A percentile compares a stretch with the other conserved stretches of the same genome.
These are phyloP conservation scores for Solanum ossicruentum DNA, from an alignment of 257 asterid species.

Conservation along the genomic window DNA sequence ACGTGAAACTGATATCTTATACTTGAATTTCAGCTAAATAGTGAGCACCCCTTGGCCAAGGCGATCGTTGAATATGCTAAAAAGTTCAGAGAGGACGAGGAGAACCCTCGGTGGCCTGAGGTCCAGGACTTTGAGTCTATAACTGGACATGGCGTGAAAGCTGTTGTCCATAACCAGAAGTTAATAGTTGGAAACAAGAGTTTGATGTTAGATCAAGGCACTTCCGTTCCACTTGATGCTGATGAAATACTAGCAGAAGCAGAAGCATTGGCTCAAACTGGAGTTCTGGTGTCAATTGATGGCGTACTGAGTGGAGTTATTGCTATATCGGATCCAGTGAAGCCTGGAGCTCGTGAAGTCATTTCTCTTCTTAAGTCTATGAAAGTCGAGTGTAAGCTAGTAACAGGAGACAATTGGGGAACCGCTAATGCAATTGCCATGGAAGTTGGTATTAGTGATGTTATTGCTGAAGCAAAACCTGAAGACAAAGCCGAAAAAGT, in stretches of 20 bases:
- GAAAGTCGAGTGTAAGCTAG: slow-evolving; percentile 3
- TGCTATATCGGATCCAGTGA: slow-evolving; percentile 14
- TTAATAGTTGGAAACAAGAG: slow-evolving; percentile 8
- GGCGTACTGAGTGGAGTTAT: slow-evolving; percentile 7
- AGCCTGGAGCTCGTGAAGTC: slow-evolving; percentile 7
- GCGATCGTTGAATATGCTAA: slow-evolving; percentile 13
- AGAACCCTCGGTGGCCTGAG: background rate
- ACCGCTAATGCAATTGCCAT: slow-evolving; percentile 14
- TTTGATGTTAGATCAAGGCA: slow-evolving; percentile 1
- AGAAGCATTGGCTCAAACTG: slow-evolving; percentile 13
- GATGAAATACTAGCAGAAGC: slow-evolving; percentile 5
- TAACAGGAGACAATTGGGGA: slow-evolving; percentile 22
- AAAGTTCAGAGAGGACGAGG: background rate
- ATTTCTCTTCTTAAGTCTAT: slow-evolving; percentile 4
- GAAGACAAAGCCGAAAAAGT: slow-evolving; percentile 7
- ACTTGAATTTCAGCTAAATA: slow-evolving; percentile 2
- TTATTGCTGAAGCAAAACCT: slow-evolving; percentile 11
- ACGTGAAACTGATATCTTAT: background rate
- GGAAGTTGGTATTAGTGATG: slow-evolving; percentile 1
- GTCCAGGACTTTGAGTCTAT: slow-evolving; percentile 2
- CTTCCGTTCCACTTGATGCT: background rate
- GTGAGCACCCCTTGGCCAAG: slow-evolving; percentile 17
- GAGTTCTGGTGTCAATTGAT: slow-evolving; percentile 7
- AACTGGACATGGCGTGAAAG: slow-evolving; percentile 11
- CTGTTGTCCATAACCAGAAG: background rate